These are phyloP conservation scores for Collybia sp. DNA, from an alignment of 768 basidiomycete genomes.

Conservation along the genomic window DNA sequence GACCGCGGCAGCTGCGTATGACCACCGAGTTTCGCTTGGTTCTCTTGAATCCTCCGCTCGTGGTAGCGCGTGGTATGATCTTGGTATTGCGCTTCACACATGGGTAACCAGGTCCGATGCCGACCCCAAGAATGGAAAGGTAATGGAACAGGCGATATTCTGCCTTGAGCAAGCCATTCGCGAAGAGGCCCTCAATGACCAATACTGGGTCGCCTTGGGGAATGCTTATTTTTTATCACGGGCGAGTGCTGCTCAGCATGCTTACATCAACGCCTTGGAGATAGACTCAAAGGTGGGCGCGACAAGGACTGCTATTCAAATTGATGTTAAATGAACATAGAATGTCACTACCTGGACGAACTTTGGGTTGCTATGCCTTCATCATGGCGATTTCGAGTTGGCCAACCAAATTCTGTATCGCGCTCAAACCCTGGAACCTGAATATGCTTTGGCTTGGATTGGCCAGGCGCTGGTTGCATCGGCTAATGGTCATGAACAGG, in stretches of 20 bases:
- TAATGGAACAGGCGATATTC: conserved; percentile 38
- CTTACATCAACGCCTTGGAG: conserved; percentile 86
- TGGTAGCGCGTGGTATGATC: conserved; percentile 71
- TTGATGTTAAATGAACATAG: conserved; percentile 27
- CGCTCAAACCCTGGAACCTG: conserved; percentile 90
- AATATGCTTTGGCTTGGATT: conserved; percentile 85
- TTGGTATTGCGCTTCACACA: conserved; percentile 55
- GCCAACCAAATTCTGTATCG: conserved; percentile 83
- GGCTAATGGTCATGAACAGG: conserved; percentile 47
- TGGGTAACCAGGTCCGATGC: conserved; percentile 32
- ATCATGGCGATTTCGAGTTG: conserved; percentile 73
- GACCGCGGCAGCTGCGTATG: conserved; percentile 53
- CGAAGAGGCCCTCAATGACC: conserved; percentile 63
- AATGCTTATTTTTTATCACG: conserved; percentile 62
- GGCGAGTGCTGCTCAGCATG: conserved; percentile 81
- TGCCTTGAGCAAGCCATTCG: conserved; percentile 70
- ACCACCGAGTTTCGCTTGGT: conserved; percentile 55
- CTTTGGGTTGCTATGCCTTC: conserved; percentile 82
- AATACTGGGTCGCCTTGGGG: conserved; percentile 83
- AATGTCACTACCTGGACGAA: conserved; percentile 79
- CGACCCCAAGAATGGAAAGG: conserved; percentile 22
- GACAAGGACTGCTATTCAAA: conserved; percentile 2
- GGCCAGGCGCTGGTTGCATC: conserved; percentile 79
- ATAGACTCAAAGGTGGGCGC: conserved; percentile 68
- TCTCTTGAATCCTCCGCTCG: conserved; percentile 41